Conservation (phyloP, 2,329 filamentous ascomycete species). For the Fusarium citri region DNA sequence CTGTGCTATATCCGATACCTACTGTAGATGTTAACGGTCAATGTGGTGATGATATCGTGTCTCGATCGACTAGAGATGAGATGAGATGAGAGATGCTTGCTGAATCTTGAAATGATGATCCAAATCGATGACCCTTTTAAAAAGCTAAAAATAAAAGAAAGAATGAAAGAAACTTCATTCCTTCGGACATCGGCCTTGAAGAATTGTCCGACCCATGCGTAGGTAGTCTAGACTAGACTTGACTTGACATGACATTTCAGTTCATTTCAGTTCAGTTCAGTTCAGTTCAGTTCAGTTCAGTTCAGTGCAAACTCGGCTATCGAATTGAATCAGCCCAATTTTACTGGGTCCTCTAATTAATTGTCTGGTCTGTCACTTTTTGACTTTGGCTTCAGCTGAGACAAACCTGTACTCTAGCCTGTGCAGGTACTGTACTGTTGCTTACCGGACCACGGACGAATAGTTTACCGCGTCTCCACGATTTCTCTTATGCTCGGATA, state of each 20-base stretch:
- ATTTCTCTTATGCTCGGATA: slow-evolving; percentile 6
- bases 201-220: slow-evolving; percentile 40
- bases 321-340: slow-evolving; percentile 21
- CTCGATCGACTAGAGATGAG: background rate
- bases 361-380: background rate
- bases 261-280: background rate
- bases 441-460: slow-evolving; percentile 30
- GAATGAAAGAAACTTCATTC: background rate
- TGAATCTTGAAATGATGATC: background rate
- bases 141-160: background rate
- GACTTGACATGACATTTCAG: slow-evolving; percentile 25
- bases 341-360: slow-evolving; percentile 1
- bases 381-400: background rate
- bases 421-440: background rate
- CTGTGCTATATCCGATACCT: background rate
- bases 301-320: slow-evolving; percentile 18
- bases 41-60: background rate
- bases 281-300: background rate
- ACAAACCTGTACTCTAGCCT: background rate
- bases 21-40: background rate
- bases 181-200: slow-evolving; percentile 49
- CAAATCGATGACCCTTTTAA: slow-evolving; percentile 33
- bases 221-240: background rate
- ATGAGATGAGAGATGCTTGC: background rate
- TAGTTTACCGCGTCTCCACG: slow-evolving; percentile 18